Evolutionary conservation across 768 basidiomycete species (phyloP), one percentile per base, ranked within the genome.

Genomic region (Amylocystis lapponica): DNA sequence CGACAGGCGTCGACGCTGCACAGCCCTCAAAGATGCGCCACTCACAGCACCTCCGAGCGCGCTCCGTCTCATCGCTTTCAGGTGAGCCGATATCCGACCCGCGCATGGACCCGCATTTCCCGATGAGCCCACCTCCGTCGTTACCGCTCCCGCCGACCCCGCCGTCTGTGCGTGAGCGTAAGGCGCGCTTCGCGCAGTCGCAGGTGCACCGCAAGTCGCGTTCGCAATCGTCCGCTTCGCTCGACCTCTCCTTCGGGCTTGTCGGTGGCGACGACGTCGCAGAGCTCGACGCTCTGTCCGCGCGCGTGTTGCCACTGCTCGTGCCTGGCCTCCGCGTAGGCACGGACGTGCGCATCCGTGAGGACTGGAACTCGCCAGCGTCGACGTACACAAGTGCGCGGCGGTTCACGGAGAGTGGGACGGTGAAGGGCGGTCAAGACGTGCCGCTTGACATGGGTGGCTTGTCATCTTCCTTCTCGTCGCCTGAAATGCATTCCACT

Each of bases 61-160:
- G 79, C 27, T 84, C 82, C 3, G 65, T 70, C 4, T 71, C 80
- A 2, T 81, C 79, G 7, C 55, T 74, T 45, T 69, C 59, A 47
- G 61, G 59, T 21, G n/a, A n/a, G n/a, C n/a, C n/a, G n/a, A n/a
- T n/a, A n/a, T 67, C 70, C 42, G 59, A 58, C 36, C 66, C 68
- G 52, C 32, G 43, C 29, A 23, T 27, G 23, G 48, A 48, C 26
- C 41, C 47, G 25, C 35, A 22, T 21, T 54, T 54, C 50, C 64
- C 38, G 53, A 66, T 56, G 39, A 69, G 63, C 54, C 78, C 79
- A 9, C 83, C 84, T 23, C 83, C 84, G 4, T 68, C 78, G 1
- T 74, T 77, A 51, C 83, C 84, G 9, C 71, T 86, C 26, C 83
- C 84, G 10, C 83, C 84, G 2, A 87, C 83, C n/a, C 83, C 83